Evolutionary conservation across 768 basidiomycete species (phyloP), one percentile per base, ranked within the genome.

Genomic region (Dendrothele bispora): DNA sequence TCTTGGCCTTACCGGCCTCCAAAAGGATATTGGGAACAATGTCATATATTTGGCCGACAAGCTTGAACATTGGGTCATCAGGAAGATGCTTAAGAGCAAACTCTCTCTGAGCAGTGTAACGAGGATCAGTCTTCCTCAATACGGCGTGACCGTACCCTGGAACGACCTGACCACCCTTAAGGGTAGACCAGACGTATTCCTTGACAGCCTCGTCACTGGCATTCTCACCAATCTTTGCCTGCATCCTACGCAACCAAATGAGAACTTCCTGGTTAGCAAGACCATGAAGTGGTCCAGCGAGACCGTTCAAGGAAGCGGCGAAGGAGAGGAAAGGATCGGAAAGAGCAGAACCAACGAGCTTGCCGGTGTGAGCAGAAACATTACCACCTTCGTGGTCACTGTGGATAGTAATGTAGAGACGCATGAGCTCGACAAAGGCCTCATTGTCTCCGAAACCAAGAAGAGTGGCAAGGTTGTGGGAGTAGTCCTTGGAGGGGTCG

Each of bases 371-470:
- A 2, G 92, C 93, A 43, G 95, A 98, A 52, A 98, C 95, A 58
- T 98, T 98, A 37, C 95, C 95, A 65, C 95, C 95, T 70, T 98
- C 95, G 71, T 98, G 95, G 64, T 98, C 95, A 64, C 88, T 94
- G 80, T 98, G 95, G 62, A 98, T 95, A 57, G 94, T 95, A 70
- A 98, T 83, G 77, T 98, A 98, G 40, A 98, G 81, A 53, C 95
- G 82, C 69, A 98, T 82, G 46, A 98, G 81, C 72, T 98, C 95
- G 48, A 97, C 91, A 55, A 98, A 97, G 21, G 79, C 84, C 39
- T 77, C 71, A 57, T 93, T 88, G 49, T 91, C 88, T 46, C 88
- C 91, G 62, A 91, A 97, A 51, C 95, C 95, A 46, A 98, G 88
- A 43, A 97, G 82, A 56, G 82, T 84, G 38, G 94, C 79, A 54